Evolutionary conservation across 768 basidiomycete genomes (phyloP), one percentile per base, ranked within the genome.

Genomic region (Jaapia argillacea): DNA sequence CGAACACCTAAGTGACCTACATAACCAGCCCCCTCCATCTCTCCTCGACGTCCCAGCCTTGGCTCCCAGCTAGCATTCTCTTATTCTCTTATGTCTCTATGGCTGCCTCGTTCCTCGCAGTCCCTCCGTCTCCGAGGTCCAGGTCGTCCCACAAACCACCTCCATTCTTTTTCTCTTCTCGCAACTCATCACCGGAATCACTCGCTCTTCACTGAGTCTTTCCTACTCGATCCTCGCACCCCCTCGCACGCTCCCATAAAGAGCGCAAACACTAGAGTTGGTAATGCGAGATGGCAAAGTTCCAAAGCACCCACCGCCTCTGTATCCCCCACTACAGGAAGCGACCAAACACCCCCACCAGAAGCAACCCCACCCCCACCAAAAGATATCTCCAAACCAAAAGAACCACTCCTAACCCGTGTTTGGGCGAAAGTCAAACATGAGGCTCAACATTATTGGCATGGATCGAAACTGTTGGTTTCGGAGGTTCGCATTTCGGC

Each of bases 401-500:
- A 66, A 35, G 58, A 62, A 0, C 70, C 72, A 1, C 59, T 87
- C 3, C 45, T 67, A 31, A 69, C 75, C 6, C 71, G 92, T 28
- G 75, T 75, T 5, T 97, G 94, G 94, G 85, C 84, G 52, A 86
- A 81, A 53, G 81, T 97, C 48, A 99, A 97, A 67, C 88, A 97
- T 55, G 96, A 97, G 62, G 91, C 83, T 0, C 75, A 78, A 46
- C 94, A 99, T 61, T 99, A 98, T 61, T 98, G 93, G 93, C 83
- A 92, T 49, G 94, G 96, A 7, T 75, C 88, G 1, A 96, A 96
- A 58, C 77, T 99, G 4, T 72, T 99, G 39, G 91, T 88, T 13
- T 87, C 90, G 21, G 96, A 98, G 66, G 86, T 96, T 43, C 79
- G 85, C 50, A 97, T 98, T 49, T 90, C 88, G 20, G 67, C 74